These are phyloP conservation scores for Termitomyces heimii DNA, from an alignment of 768 basidiomycete genomes.

Conservation along the genomic window DNA sequence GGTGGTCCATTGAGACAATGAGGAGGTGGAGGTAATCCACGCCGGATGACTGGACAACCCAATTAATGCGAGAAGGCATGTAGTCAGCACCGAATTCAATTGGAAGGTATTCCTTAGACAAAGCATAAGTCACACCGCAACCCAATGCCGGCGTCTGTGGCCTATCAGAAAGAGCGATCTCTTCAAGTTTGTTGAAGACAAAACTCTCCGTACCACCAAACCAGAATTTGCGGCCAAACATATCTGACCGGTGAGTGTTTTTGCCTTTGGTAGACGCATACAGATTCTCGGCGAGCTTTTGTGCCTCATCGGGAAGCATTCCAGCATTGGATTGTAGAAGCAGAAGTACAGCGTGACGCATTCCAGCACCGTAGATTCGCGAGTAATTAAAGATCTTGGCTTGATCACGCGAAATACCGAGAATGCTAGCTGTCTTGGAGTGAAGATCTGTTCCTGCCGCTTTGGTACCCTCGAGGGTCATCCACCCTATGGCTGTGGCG, in stretches of 20 bases:
- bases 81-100: slow-evolving; percentile 79
- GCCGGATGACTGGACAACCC: slow-evolving; percentile 98
- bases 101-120: slow-evolving; percentile 87
- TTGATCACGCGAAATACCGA: slow-evolving; percentile 89
- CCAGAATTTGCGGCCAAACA: slow-evolving; percentile 88
- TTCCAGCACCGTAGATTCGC: slow-evolving; percentile 96
- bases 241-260: slow-evolving; percentile 69
- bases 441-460: slow-evolving; percentile 92
- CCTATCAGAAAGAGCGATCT: slow-evolving; percentile 80
- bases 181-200: slow-evolving; percentile 96
- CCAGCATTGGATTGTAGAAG: slow-evolving; percentile 79
- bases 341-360: slow-evolving; percentile 86
- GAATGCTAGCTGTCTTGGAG: slow-evolving; percentile 90
- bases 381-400: slow-evolving; percentile 99
- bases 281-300: slow-evolving; percentile 73
- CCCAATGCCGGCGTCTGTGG: slow-evolving; percentile 92
- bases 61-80: slow-evolving; percentile 96
- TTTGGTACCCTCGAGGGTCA: slow-evolving; percentile 98
- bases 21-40: slow-evolving; percentile 97
- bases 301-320: slow-evolving; percentile 75
- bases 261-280: slow-evolving; percentile 93
- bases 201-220: slow-evolving; percentile 94
- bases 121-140: slow-evolving; percentile 88
- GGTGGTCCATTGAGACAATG: slow-evolving; percentile 91
- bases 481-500: slow-evolving; percentile 96